Conservation (phyloP, 768 basidiomycete genomes). For the Hortiboletus campestris region DNA sequence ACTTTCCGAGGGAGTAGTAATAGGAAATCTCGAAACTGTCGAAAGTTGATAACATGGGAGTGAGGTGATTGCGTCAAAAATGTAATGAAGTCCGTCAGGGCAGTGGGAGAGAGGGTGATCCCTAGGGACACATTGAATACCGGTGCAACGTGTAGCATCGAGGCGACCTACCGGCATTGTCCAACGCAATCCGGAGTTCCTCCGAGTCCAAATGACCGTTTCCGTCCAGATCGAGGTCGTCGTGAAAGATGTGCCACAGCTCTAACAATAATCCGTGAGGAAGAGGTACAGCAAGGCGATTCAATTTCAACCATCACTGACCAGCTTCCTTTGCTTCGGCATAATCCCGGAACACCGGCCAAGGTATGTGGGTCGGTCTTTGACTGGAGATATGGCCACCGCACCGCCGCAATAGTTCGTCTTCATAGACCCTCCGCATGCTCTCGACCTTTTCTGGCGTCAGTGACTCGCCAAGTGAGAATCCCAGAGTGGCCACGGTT, state of each 20-base stretch:
- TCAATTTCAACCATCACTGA: conserved; percentile 36
- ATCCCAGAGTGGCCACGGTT: conserved; percentile 17
- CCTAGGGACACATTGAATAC: conserved; percentile 44
- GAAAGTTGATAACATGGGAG: conserved; percentile 70
- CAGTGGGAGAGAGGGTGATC: conserved; percentile 64
- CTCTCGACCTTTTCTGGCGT: conserved; percentile 57
- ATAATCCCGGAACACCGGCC: conserved; percentile 73
- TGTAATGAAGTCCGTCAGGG: conserved; percentile 79
- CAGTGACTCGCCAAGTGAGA: conserved; percentile 28
- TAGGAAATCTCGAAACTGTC: conserved; percentile 87
- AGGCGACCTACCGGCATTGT: conserved; percentile 59
- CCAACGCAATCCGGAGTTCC: conserved; percentile 61
- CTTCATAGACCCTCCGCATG: conserved; percentile 70
- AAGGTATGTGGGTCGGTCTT: conserved; percentile 50
- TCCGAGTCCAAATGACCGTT: conserved; percentile 76
- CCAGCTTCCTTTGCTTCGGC: conserved; percentile 81
- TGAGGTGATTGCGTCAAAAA: conserved; percentile 71
- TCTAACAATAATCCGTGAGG: conserved; percentile 45
- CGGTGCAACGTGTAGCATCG: conserved; percentile 21
- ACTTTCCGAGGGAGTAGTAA: conserved; percentile 79
- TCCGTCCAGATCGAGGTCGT: conserved; percentile 86
- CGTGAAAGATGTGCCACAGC: conserved; percentile 88
- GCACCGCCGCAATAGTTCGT: conserved; percentile 65
- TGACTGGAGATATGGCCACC: conserved; percentile 43
- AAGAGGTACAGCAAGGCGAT: conserved; percentile 10